Percentiles rank a stretch among this genome's conserved stretches.
Conservation (phyloP, 371 early-diverging fungal species). For the Gilbertella persicaria region DNA sequence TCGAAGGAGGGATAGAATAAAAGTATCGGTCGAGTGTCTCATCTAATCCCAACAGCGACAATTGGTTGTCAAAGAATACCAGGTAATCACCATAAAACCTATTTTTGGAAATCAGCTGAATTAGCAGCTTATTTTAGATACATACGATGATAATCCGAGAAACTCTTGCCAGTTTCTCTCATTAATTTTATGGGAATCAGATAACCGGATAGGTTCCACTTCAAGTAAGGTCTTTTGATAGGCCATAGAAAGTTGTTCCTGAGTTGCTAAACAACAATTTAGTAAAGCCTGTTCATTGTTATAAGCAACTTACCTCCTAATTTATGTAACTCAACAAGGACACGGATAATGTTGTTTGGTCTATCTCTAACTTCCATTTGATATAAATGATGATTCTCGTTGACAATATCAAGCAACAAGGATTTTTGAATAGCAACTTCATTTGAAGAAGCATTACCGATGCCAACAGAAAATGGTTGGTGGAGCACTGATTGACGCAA, state of each 20-base stretch:
- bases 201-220: constrained; percentile 8
- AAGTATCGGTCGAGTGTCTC: constrained; percentile 26
- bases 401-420: constrained; percentile 14
- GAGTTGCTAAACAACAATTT: constrained; percentile 14
- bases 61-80: constrained; percentile 33
- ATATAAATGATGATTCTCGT: constrained; percentile 32
- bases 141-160: constrained; percentile 33
- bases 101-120: constrained; percentile 13
- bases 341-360: constrained; percentile 34
- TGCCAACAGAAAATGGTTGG: background rate
- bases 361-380: constrained; percentile 41
- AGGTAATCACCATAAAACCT: constrained; percentile 33
- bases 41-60: constrained; percentile 26
- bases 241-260: constrained; percentile 16
- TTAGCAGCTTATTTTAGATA: background rate
- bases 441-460: background rate
- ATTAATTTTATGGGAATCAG: constrained; percentile 16
- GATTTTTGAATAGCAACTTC: background rate
- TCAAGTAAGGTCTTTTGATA: constrained; percentile 11
- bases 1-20: constrained; percentile 24
- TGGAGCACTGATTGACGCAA: constrained; percentile 12
- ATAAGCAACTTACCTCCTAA: constrained; percentile 27
- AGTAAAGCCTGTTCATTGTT: background rate
- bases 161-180: constrained; percentile 34
- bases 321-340: constrained; percentile 34